A percentile compares a stretch with the other conserved stretches of the same genome.
Conservation (phyloP, 768 basidiomycete species). For the Pleurotus platypus region DNA sequence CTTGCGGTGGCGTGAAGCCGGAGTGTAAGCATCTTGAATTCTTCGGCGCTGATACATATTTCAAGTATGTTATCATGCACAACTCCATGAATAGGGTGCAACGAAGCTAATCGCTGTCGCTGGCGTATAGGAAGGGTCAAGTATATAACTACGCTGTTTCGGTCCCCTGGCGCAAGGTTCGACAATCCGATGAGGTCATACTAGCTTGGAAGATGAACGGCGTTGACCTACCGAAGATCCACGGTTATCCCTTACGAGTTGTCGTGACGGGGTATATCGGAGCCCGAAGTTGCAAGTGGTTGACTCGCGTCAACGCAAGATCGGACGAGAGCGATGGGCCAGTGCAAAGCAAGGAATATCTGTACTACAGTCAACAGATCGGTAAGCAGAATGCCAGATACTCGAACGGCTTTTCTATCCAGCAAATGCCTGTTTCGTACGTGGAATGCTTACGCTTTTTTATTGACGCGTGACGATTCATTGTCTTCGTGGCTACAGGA, state of each 20-base stretch:
- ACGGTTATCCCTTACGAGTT: constrained; percentile 46
- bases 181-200: constrained; percentile 41
- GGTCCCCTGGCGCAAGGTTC: constrained; percentile 46
- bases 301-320: constrained; percentile 48
- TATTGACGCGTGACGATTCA: not conserved
- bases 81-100: not conserved
- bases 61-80: constrained; percentile 32
- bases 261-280: constrained; percentile 54
- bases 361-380: constrained; percentile 49
- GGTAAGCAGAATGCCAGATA: constrained; percentile 51
- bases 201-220: constrained; percentile 55
- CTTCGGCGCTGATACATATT: constrained; percentile 56
- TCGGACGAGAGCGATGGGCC: constrained; percentile 46
- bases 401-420: constrained; percentile 54
- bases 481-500: constrained; percentile 24
- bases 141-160: constrained; percentile 42
- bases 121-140: constrained; percentile 23
- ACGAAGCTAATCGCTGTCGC: not conserved
- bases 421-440: constrained; percentile 56
- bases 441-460: constrained; percentile 14
- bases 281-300: constrained; percentile 52
- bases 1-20: constrained; percentile 45
- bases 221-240: constrained; percentile 44
- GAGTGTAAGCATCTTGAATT: constrained; percentile 51
- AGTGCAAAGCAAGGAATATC: constrained; percentile 49